phyloP scores from a whole-genome alignment of 169 alveolate species.

The Eimeria necatrix region DNA sequence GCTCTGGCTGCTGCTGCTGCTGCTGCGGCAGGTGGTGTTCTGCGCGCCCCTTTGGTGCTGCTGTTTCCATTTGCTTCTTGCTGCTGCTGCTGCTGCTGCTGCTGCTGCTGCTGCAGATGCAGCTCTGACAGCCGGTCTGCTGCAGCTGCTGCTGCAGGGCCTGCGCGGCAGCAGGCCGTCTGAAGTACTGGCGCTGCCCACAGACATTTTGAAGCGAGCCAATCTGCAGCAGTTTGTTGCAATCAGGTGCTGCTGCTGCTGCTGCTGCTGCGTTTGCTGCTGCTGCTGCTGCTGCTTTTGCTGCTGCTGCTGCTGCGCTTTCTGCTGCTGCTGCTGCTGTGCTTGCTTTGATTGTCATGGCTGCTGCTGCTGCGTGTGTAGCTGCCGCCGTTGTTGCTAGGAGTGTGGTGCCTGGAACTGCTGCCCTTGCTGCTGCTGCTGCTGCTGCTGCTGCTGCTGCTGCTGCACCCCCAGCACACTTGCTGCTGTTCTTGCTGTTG shows the following conservation, averaged over 20 bases:
- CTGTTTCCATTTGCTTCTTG: neutral
- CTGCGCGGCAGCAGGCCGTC: neutral
- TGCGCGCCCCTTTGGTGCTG: no score
- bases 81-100: neutral
- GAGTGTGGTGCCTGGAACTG: no score
- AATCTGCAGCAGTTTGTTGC: neutral
- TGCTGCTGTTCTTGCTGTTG: no score
- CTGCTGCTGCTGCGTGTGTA: neutral
- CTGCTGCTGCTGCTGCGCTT: neutral
- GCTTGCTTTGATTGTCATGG: neutral
- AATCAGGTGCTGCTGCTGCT: neutral
- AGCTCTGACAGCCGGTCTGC: neutral
- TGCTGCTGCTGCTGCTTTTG: neutral
- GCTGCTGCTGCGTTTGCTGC: neutral
- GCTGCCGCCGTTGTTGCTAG: neutral
- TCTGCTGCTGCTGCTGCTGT: slow-evolving; percentile 14
- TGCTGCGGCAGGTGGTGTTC: neutral
- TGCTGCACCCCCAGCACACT: no score
- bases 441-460: slow-evolving; percentile 40
- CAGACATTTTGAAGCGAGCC: neutral
- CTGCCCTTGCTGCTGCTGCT: slow-evolving; percentile 17
- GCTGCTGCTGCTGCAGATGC: slow-evolving; percentile 4
- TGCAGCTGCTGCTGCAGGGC: neutral
- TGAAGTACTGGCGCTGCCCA: neutral
- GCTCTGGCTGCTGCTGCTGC: neutral